A percentile compares a stretch with the other conserved stretches of the same genome.
These are phyloP conservation scores for Taiozyma onychis DNA, from an alignment of 1,139 yeast species.

Conservation along the genomic window DNA sequence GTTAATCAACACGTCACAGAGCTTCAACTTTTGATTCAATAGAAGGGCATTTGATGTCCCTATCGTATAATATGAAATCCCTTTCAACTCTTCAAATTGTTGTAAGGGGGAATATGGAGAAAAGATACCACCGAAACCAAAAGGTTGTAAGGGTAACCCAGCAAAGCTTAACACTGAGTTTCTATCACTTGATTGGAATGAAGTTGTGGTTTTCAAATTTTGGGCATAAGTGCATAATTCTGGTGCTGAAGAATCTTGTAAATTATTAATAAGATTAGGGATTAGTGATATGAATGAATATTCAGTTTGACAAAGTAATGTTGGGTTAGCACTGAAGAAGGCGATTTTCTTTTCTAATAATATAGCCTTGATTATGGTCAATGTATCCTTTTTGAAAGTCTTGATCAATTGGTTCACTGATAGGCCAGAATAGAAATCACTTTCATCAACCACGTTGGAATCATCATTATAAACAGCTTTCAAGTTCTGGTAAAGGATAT, in stretches of 20 bases:
- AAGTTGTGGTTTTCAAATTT: conserved; percentile 52
- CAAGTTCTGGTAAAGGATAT: conserved; percentile 69
- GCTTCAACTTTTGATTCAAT: conserved; percentile 53
- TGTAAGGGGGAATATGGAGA: conserved; percentile 91
- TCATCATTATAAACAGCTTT: conserved; percentile 37
- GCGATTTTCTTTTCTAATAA: conserved; percentile 66
- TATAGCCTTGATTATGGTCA: conserved; percentile 70
- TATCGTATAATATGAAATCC: conserved; percentile 62
- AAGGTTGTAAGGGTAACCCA: conserved; percentile 84
- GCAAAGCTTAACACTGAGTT: conserved; percentile 70
- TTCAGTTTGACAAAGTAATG: conserved; percentile 72
- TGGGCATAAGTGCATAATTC: conserved; percentile 51
- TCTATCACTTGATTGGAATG: conserved; percentile 74
- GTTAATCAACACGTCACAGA: conserved; percentile 51
- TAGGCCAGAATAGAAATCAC: conserved; percentile 68
- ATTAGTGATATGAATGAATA: conserved; percentile 56
- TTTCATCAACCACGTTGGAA: conserved; percentile 33
- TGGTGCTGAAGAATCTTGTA: conserved; percentile 82
- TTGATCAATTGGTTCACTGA: conserved; percentile 62
- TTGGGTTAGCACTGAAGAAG: conserved; percentile 78
- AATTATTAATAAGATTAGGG: conserved; percentile 68
- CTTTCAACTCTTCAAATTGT: conserved; percentile 70
- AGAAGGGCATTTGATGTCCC: conserved; percentile 88
- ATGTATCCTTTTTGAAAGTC: conserved; percentile 53
- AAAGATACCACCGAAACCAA: conserved; percentile 83